Base-by-base conservation (phyloP, 768 basidiomycete species). In the Mycena latifolia region DNA sequence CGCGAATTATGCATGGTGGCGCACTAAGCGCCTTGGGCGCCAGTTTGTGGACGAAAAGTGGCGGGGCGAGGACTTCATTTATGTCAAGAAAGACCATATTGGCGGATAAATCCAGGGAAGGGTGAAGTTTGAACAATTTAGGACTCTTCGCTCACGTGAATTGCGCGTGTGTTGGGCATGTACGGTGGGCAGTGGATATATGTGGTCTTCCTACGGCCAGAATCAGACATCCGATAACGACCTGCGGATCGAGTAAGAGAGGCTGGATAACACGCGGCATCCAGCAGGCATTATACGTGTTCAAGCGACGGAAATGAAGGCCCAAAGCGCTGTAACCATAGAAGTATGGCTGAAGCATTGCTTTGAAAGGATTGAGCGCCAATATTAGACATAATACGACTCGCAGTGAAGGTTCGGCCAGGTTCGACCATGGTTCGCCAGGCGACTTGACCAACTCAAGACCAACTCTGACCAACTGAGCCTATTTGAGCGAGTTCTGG, bases 21-120 rank as follows among this genome's bases (percentile, higher is more conserved):
- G 46, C 35, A 50, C 45, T 24, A 52, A 50, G 62, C 62, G 55
- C 62, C 55, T 12, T 43, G 24, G 48, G 62, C 55, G 55, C 39
- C 17, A 33, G 29, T 25, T 9, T 14, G 8, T 20, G 31, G n/a
- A n/a, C 20, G 10, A 47, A 1, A 31, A 39, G 31, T 11, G 43
- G 22, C 43, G 7, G 10, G 14, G 24, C 25, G 25, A 61, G 48
- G 39, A 33, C 50, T 24, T 29, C 14, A 35, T 22, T 54, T 18
- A 25, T 37, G n/a, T n/a, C n/a, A n/a, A n/a, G n/a, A n/a, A n/a
- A n/a, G n/a, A 35, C 33, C 33, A 35, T 7, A 35, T 14, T 35
- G 33, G 33, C 14, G 33, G 33, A 14, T 14, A 35, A 35, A 14
- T 6, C 14, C 33, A 7, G 33, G 33, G 33, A 35, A 35, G 14